Evolutionary conservation across 2,329 filamentous ascomycete species (phyloP).

Genomic region (Fusarium pininemorale): DNA sequence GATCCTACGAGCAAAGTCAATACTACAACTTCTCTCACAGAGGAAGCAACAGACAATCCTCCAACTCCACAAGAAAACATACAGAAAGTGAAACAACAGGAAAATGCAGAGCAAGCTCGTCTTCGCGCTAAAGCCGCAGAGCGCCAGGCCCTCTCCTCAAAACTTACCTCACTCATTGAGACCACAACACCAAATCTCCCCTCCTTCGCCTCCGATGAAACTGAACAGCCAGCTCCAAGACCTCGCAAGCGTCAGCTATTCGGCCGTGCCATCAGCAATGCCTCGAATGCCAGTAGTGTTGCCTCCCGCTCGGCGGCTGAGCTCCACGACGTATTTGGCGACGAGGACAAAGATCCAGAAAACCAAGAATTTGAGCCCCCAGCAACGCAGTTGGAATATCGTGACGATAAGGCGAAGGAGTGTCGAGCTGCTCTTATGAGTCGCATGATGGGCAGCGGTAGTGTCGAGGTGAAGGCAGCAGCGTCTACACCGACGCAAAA

Average conservation of each 20-base stretch:
- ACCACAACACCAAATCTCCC: conserved; percentile 33
- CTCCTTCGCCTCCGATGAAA: conserved; percentile 27
- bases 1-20: conserved; percentile 44
- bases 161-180: conserved; percentile 55
- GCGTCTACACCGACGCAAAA: not conserved
- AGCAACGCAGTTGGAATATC: conserved; percentile 64
- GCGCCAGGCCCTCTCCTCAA: conserved; percentile 53
- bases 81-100: conserved; percentile 19
- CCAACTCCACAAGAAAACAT: not conserved
- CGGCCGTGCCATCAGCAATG: conserved; percentile 67
- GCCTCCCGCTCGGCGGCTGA: conserved; percentile 51
- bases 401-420: conserved; percentile 59
- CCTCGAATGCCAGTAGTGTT: conserved; percentile 60
- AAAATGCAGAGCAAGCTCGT: conserved; percentile 35
- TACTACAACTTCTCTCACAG: not conserved
- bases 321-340: conserved; percentile 41
- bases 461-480: conserved; percentile 27
- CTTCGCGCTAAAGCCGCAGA: conserved; percentile 48
- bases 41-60: not conserved
- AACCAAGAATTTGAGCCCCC: conserved; percentile 48
- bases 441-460: conserved; percentile 50
- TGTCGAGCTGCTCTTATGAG: conserved; percentile 56
- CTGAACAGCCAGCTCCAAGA: conserved; percentile 29
- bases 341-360: conserved; percentile 38
- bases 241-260: conserved; percentile 60